These are phyloP conservation scores for Botryobasidium botryosum DNA, from an alignment of 768 basidiomycete species.

Conservation along the genomic window DNA sequence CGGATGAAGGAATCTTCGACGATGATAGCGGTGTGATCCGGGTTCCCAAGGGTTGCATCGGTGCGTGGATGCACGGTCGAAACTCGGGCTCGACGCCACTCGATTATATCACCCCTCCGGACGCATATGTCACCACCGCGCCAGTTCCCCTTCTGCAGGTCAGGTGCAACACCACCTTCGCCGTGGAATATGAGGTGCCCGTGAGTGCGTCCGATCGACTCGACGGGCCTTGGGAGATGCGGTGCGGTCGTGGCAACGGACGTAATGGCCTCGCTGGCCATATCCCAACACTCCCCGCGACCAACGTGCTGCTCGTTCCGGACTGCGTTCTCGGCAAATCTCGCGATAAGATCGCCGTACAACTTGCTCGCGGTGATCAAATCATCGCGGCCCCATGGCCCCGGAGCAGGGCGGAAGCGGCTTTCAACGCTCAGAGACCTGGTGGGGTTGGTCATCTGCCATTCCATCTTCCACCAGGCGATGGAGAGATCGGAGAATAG, in stretches of 20 bases:
- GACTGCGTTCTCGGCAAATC: conserved; percentile 31
- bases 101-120: conserved; percentile 37
- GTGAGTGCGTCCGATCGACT: conserved; percentile 33
- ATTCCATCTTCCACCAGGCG: background rate
- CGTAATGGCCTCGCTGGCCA: conserved; percentile 34
- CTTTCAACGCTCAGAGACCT: background rate
- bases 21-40: conserved; percentile 40
- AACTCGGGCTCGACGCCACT: conserved; percentile 32
- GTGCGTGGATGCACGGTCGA: conserved; percentile 3
- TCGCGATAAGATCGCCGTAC: conserved; percentile 33
- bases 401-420: background rate
- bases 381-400: conserved; percentile 10
- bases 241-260: conserved; percentile 21
- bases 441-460: background rate
- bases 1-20: conserved; percentile 24
- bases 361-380: conserved; percentile 29
- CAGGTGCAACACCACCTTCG: conserved; percentile 21
- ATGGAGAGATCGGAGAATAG: background rate
- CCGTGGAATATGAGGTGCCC: conserved; percentile 36
- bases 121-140: conserved; percentile 35
- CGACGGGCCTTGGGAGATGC: too few species aligned
- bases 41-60: conserved; percentile 27
- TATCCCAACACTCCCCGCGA: conserved; percentile 43
- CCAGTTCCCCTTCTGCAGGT: conserved; percentile 28
- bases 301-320: conserved; percentile 28